Base-by-base conservation (phyloP, 192 early-diverging fungal genomes). In the Phycomyces nitens region DNA sequence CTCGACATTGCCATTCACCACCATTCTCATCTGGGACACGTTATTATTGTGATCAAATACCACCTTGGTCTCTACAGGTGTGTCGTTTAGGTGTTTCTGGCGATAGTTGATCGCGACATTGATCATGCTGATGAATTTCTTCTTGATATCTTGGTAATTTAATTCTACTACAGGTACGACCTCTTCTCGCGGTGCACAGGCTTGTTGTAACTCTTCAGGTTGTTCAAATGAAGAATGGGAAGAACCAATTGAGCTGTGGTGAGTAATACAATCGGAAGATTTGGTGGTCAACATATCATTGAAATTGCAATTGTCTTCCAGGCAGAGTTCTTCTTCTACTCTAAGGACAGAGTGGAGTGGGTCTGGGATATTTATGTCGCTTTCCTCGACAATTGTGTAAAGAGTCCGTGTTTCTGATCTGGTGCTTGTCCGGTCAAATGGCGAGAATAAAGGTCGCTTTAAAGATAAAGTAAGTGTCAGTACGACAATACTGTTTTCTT, bases 41-140 rank as follows among this genome's bases (percentile, higher is more conserved):
- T 72, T 72, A 5, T 60, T 60, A 2, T 72, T 40, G n/a, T 21
- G 20, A 66, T 72, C 65, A 50, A 72, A 72, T 3, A 66, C 22
- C 1, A 72, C 20, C 8, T 61, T 55, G 54, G 66, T 72, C 41
- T 66, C 58, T 18, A 39, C 40, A 0, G 68, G 68, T 27, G 57
- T 38, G n/a, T 41, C 22, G 38, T 69, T 22, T 14, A 58, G 24
- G 24, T 65, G 58, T 24, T 71, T 39, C 50, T 60, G 58, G 1
- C 53, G 63, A 55, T 61, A 71, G 34, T n/a, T 42, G 41, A 62
- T 50, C 2, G 70, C 53, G 5, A 49, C 60, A 14, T 56, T 40
- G 7, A 72, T 21, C 64, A 72, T 58, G 22, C 62, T 72, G 4
- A 55, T 55, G 58, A 72, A 72, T 27, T 65, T 65, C 26, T 49